A percentile compares a stretch with the other conserved stretches of the same genome.
Conservation (phyloP, 73 alveolate genomes). For the Breviolum minutum region DNA sequence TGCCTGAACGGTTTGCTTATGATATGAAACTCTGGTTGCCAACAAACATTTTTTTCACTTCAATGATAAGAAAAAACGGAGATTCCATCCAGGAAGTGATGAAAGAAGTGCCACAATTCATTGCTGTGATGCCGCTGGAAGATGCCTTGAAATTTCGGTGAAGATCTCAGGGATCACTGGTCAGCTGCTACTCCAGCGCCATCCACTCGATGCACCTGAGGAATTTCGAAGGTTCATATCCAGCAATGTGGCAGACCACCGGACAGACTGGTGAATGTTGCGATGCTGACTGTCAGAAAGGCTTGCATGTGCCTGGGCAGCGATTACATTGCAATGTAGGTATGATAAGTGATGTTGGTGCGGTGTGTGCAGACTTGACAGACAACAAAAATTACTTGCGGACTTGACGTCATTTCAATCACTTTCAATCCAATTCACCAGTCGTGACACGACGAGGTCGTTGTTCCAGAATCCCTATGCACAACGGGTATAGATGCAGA, state of each 20-base stretch:
- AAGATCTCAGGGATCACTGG: neutral
- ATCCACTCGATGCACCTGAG: neutral
- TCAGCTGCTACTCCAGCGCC: neutral
- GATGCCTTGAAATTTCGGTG: slow-evolving; percentile 9
- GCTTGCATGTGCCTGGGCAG: neutral
- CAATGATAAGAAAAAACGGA: neutral
- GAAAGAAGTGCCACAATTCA: slow-evolving; percentile 40
- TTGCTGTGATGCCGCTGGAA: slow-evolving; percentile 31
- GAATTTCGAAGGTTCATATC: slow-evolving; percentile 56
- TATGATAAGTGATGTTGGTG: too few relatives aligned
- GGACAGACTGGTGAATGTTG: slow-evolving; percentile 46
- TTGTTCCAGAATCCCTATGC: slow-evolving; percentile 55
- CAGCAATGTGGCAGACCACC: slow-evolving; percentile 60
- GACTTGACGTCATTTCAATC: too few relatives aligned
- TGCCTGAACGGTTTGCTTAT: too few relatives aligned
- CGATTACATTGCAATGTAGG: too few relatives aligned
- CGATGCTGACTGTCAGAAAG: slow-evolving; percentile 52
- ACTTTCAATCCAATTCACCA: neutral
- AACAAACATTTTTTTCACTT: neutral
- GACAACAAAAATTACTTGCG: too few relatives aligned
- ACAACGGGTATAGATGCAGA: slow-evolving; percentile 36
- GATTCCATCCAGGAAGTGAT: slow-evolving; percentile 40
- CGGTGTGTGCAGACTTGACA: neutral
- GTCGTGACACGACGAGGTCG: neutral
- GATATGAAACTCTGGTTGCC: too few relatives aligned